Evolutionary conservation across 805 yeast species (phyloP).

Genomic region (Ogataea haglerorum): DNA sequence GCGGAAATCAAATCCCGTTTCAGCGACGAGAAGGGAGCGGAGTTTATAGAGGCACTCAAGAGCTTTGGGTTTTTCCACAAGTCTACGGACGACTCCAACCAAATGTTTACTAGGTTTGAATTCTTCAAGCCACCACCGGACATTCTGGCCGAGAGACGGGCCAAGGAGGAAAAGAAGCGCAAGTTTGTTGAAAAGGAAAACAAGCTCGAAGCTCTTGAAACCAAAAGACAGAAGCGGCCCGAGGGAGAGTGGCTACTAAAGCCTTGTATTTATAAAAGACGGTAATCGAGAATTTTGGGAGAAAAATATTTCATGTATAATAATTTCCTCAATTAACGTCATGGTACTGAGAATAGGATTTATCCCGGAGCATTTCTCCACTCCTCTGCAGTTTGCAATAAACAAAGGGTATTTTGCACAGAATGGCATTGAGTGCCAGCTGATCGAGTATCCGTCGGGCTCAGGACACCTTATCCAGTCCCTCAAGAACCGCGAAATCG

Average conservation of each 20-base stretch:
- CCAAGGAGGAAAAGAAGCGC: conserved; percentile 57
- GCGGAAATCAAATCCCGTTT: conserved; percentile 96
- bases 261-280: conserved; percentile 93
- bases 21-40: conserved; percentile 69
- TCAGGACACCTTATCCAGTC: conserved; percentile 83
- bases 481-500: conserved; percentile 59
- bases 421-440: conserved; percentile 52
- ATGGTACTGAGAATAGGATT: conserved; percentile 59
- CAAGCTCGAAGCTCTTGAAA: conserved; percentile 53
- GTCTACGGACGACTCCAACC: conserved; percentile 79
- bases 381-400: conserved; percentile 76
- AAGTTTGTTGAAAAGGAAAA: conserved; percentile 70
- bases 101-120: conserved; percentile 93
- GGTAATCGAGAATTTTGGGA: conserved; percentile 37
- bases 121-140: conserved; percentile 83
- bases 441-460: conserved; percentile 77
- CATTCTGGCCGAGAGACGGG: conserved; percentile 57
- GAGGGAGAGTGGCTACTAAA: conserved; percentile 89
- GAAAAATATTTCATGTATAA: no score
- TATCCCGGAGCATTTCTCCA: conserved; percentile 89
- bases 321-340: neutral
- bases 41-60: conserved; percentile 76
- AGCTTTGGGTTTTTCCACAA: conserved; percentile 82
- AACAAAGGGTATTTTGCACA: conserved; percentile 51
- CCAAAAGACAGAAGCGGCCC: conserved; percentile 50